Evolutionary conservation across 352 stramenopile genomes (phyloP).

Genomic region (Phytophthora nicotianae): DNA sequence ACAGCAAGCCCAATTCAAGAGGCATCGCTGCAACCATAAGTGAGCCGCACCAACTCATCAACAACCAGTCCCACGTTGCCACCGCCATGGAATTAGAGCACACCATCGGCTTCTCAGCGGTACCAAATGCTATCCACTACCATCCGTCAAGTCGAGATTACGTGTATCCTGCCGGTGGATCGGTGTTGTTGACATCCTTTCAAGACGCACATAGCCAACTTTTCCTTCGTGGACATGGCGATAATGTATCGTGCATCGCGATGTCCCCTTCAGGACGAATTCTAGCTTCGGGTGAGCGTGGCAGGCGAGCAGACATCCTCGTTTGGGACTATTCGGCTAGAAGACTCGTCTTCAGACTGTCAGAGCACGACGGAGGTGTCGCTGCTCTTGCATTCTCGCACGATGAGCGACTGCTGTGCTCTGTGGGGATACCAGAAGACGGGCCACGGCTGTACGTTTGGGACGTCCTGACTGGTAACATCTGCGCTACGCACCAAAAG

Average conservation of each 20-base stretch:
- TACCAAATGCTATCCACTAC: constrained; percentile 86
- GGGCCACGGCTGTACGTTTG: constrained; percentile 87
- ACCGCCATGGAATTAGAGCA: constrained; percentile 89
- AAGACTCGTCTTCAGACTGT: constrained; percentile 80
- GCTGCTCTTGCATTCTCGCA: constrained; percentile 89
- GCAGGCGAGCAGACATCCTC: constrained; percentile 84
- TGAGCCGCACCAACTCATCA: constrained; percentile 2
- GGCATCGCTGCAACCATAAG: constrained; percentile 3
- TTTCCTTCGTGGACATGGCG: constrained; percentile 87
- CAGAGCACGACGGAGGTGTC: constrained; percentile 92
- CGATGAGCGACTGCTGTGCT: constrained; percentile 89
- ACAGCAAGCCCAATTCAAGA: constrained; percentile 19
- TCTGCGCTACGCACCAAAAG: constrained; percentile 85
- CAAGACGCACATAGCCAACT: constrained; percentile 82
- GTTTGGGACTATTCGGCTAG: constrained; percentile 88
- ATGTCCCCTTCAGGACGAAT: constrained; percentile 79
- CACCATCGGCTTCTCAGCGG: constrained; percentile 90
- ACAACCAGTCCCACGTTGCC: constrained; percentile 19
- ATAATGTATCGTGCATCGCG: constrained; percentile 77
- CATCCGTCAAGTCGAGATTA: constrained; percentile 84
- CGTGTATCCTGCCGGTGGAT: constrained; percentile 88
- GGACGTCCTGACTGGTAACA: constrained; percentile 89
- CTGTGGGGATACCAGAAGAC: constrained; percentile 79
- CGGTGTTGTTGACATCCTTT: constrained; percentile 79
- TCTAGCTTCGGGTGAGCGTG: constrained; percentile 86